Base-by-base conservation (phyloP, 202 grass and related monocot species). In the Bolboschoenoplectus hybrid region DNA sequence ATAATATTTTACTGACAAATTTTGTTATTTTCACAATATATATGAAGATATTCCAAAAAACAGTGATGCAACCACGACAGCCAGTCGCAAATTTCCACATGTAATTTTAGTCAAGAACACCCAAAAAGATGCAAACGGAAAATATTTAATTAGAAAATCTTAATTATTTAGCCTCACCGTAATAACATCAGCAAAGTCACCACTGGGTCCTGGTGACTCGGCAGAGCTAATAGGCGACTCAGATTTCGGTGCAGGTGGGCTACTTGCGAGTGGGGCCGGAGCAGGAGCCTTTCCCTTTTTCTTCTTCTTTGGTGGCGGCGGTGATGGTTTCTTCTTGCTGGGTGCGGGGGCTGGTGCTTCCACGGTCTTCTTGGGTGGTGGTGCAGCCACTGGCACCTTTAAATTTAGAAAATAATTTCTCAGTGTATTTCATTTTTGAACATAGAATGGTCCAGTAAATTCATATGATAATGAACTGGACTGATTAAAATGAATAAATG, bases 261-360 rank as follows among this genome's bases (percentile, higher is more conserved):
- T 38, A 3, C 17, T 34, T 7, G 45, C 60, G 4, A 66, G 11
- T 17, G 81, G 81, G 32, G 81, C 81, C 3, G 81, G 81, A 71
- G 81, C 32, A 11, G 81, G 81, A 3, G 81, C 81, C 45, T 67
- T 82, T 4, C 3, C 36, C 40, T 17, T 79, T 7, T 43, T 84
- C 49, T 84, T 84, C 81, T 83, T 83, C 62, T 82, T 82, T 53
- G 81, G 81, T 1, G 81, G 81, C 13, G 81, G 81, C 34, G 81
- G 3, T 3, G 63, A 5, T 2, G 56, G 47, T 7, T 84, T 67
- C 45, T 84, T 84, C 63, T 70, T 69, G 32, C 49, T 84, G 6
- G 81, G 81, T 56, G 81, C 63, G 0, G 81, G 81, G 4, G 81
- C 46, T 40, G 81, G 81, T 32, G 81, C 26, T 39, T 38, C 60